Conservation (phyloP, 345 rosid species). For the Salix viminalis region DNA sequence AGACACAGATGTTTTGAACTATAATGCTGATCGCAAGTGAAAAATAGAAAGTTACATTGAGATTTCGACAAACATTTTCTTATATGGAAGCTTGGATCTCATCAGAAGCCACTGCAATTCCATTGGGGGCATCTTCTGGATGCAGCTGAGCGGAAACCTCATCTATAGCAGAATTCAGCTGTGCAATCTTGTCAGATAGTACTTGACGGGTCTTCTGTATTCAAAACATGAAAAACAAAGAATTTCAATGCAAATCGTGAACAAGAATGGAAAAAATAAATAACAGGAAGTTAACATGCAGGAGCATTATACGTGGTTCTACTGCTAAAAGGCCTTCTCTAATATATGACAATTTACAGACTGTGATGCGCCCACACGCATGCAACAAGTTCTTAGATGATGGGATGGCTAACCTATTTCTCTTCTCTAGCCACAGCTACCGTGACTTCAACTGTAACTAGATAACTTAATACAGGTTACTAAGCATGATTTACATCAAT, state of each 20-base stretch:
- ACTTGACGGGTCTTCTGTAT: constrained; percentile 42
- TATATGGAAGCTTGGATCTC: constrained; percentile 26
- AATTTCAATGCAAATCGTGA: background rate
- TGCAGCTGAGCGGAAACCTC: constrained; percentile 42
- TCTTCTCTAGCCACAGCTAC: background rate
- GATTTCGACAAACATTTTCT: background rate
- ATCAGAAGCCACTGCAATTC: constrained; percentile 37
- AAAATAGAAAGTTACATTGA: background rate
- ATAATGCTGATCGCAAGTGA: background rate
- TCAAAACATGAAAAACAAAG: constrained; percentile 5
- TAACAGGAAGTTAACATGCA: background rate
- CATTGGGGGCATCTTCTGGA: constrained; percentile 29
- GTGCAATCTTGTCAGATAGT: constrained; percentile 40
- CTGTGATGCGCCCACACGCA: background rate
- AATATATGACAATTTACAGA: background rate
- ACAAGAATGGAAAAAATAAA: background rate
- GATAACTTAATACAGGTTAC: background rate
- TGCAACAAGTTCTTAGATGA: background rate
- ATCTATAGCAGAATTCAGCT: constrained; percentile 45
- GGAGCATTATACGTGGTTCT: background rate
- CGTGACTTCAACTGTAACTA: background rate
- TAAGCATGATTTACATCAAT: background rate
- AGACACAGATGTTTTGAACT: background rate
- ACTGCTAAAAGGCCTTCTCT: background rate
- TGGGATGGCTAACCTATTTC: background rate